Evolutionary conservation across 2,329 filamentous ascomycete genomes (phyloP).

Genomic region (Aspergillus niger): DNA sequence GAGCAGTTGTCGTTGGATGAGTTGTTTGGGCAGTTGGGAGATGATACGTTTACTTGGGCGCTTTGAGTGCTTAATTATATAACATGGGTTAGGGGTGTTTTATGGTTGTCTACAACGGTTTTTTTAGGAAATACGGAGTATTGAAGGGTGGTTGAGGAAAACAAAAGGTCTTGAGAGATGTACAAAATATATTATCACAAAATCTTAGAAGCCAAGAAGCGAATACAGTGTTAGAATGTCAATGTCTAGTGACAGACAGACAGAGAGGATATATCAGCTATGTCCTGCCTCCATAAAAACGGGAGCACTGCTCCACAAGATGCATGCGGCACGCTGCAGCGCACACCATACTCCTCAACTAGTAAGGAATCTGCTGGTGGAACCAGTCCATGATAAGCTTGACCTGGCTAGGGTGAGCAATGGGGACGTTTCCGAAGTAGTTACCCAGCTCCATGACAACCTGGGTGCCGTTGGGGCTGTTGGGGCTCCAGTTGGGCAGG

Average conservation of each 20-base stretch:
- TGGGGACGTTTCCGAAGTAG: conserved; percentile 22
- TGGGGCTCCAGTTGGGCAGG: conserved; percentile 22
- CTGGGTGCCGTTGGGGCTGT: conserved; percentile 24
- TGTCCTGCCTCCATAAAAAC: not conserved
- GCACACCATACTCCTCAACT: not conserved
- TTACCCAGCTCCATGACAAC: conserved; percentile 28
- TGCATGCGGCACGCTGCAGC: not conserved
- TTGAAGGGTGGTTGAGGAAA: not conserved
- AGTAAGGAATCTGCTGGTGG: conserved; percentile 18
- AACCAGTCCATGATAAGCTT: conserved; percentile 28
- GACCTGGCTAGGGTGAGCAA: conserved; percentile 23
- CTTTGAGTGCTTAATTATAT: too few relatives aligned
- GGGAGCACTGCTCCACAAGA: not conserved
- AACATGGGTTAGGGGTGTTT: too few relatives aligned
- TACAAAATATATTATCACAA: not conserved
- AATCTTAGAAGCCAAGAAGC: not conserved
- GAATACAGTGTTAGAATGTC: not conserved
- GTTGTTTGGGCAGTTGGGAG: not conserved
- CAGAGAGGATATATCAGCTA: not conserved
- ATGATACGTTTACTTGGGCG: not conserved
- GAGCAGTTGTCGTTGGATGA: not conserved
- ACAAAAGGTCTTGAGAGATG: not conserved
- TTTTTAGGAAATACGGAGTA: not conserved
- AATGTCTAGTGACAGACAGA: not conserved
- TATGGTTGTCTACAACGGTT: too few relatives aligned